A percentile compares a stretch with the other conserved stretches of the same genome.
phyloP scores from a whole-genome alignment of 768 basidiomycete genomes.

The Agaricus sinodeliciosus region DNA sequence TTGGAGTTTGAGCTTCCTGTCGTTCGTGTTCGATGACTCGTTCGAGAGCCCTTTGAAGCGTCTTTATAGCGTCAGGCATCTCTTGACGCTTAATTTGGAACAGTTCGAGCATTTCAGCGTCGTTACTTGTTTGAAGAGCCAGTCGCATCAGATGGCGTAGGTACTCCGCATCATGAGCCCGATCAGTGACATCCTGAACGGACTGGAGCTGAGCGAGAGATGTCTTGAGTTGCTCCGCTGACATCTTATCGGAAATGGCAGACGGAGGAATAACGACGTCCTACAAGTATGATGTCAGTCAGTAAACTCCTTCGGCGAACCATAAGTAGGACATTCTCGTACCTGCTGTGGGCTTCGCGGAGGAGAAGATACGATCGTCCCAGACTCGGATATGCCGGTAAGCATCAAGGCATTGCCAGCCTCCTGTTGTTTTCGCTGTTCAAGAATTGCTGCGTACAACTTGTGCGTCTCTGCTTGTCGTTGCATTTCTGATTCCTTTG shows the following conservation, averaged over 20 bases:
- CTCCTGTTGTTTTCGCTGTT: background rate
- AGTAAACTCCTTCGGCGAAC: background rate
- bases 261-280: background rate
- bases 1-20: conserved; percentile 21
- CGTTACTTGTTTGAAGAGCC: conserved; percentile 51
- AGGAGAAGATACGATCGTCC: background rate
- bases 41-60: conserved; percentile 52
- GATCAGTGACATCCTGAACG: conserved; percentile 34
- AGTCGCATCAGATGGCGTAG: conserved; percentile 52
- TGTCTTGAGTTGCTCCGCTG: conserved; percentile 16
- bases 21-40: conserved; percentile 29
- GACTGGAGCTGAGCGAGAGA: conserved; percentile 20
- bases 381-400: conserved; percentile 3
- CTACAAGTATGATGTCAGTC: background rate
- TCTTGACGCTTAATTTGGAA: conserved; percentile 59
- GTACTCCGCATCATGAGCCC: conserved; percentile 44
- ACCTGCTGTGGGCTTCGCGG: conserved; percentile 6
- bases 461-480: conserved; percentile 25
- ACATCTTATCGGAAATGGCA: background rate
- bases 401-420: conserved; percentile 10
- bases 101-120: conserved; percentile 56
- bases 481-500: conserved; percentile 32
- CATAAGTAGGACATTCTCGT: background rate
- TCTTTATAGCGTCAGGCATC: conserved; percentile 78
- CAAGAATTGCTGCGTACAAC: conserved; percentile 23